Percentiles rank a stretch among this genome's conserved stretches.
phyloP scores from a whole-genome alignment of 2,329 filamentous ascomycete genomes.

The Fusarium concolor region DNA sequence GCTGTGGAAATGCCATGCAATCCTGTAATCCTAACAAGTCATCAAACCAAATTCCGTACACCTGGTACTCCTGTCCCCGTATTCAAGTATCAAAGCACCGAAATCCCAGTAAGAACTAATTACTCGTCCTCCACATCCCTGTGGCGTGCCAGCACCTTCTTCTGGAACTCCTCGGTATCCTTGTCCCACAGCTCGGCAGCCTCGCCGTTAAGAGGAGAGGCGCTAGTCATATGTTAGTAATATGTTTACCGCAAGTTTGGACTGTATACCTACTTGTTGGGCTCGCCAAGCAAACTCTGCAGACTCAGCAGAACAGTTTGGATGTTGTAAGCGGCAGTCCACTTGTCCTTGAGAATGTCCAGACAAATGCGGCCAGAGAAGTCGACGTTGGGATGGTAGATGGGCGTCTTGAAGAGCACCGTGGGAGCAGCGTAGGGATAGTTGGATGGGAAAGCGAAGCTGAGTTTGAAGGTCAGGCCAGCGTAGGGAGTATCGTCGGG shows the following conservation, averaged over 20 bases:
- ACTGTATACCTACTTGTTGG: conserved; percentile 84
- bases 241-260: not conserved
- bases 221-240: conserved; percentile 56
- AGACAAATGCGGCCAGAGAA: conserved; percentile 97
- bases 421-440: conserved; percentile 93
- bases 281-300: conserved; percentile 94
- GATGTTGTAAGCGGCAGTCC: conserved; percentile 97
- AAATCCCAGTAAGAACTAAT: conserved; percentile 15
- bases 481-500: conserved; percentile 93
- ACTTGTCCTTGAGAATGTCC: conserved; percentile 99
- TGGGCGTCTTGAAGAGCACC: conserved; percentile 97
- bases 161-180: conserved; percentile 87
- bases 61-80: conserved; percentile 59
- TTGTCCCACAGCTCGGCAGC: conserved; percentile 97
- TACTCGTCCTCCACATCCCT: conserved; percentile 74
- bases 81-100: conserved; percentile 42
- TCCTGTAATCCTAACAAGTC: conserved; percentile 50
- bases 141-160: conserved; percentile 73
- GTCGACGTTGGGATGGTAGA: conserved; percentile 99
- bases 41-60: conserved; percentile 48
- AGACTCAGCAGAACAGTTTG: conserved; percentile 92
- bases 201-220: conserved; percentile 94
- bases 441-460: conserved; percentile 88
- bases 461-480: conserved; percentile 89
- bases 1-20: conserved; percentile 48